A percentile compares a stretch with the other conserved stretches of the same genome.
Evolutionary conservation across 1,139 yeast genomes (phyloP).

Genomic region (Geotrichum candidum): DNA sequence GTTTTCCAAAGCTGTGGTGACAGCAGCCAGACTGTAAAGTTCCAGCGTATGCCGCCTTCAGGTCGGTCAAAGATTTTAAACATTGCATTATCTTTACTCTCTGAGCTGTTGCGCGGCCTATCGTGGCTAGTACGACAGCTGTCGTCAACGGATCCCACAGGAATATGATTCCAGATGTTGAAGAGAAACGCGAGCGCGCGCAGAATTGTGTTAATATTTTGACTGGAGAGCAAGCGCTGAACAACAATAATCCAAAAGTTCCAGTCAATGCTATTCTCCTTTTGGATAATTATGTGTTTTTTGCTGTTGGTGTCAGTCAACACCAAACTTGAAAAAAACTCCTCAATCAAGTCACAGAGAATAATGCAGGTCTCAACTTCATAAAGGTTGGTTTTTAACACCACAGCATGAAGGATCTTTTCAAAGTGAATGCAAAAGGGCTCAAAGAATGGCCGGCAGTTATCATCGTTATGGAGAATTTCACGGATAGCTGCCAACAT

Average conservation of each 20-base stretch:
- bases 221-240: slow-evolving; percentile 53
- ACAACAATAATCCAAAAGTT: slow-evolving; percentile 65
- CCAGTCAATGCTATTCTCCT: slow-evolving; percentile 50
- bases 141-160: slow-evolving; percentile 33
- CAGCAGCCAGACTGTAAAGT: slow-evolving; percentile 52
- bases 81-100: slow-evolving; percentile 7
- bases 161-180: slow-evolving; percentile 69
- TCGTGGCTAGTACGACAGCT: not conserved
- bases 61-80: slow-evolving; percentile 19
- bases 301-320: slow-evolving; percentile 25
- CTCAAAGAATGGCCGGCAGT: slow-evolving; percentile 30
- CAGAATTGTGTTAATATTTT: slow-evolving; percentile 56
- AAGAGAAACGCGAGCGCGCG: slow-evolving; percentile 61
- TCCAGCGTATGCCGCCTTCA: slow-evolving; percentile 29
- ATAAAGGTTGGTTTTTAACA: slow-evolving; percentile 34
- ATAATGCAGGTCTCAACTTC: slow-evolving; percentile 44
- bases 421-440: slow-evolving; percentile 36
- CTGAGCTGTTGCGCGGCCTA: not conserved
- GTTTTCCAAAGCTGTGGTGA: slow-evolving; percentile 46
- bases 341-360: slow-evolving; percentile 45
- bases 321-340: slow-evolving; percentile 33
- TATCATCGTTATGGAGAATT: slow-evolving; percentile 33
- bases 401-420: slow-evolving; percentile 35
- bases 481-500: slow-evolving; percentile 34
- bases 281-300: slow-evolving; percentile 26